Conservation (phyloP, 2,329 filamentous ascomycete genomes). For the Phaeosphaeriaceae sp. region DNA sequence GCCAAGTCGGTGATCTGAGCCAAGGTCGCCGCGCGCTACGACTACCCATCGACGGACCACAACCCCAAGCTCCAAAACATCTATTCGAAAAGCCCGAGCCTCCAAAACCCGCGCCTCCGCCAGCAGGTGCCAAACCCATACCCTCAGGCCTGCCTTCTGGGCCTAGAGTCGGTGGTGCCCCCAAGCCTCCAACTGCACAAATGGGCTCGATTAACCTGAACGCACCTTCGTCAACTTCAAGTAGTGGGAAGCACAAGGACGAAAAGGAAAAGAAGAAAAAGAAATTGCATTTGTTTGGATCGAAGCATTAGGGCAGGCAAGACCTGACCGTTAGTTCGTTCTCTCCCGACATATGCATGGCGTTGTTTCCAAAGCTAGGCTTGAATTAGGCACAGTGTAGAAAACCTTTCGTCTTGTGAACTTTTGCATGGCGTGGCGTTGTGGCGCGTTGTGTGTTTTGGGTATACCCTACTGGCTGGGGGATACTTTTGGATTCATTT, state of each 20-base stretch:
- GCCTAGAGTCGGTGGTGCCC: conserved; percentile 27
- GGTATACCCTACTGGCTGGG: conserved; percentile 4
- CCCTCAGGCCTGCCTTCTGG: conserved; percentile 39
- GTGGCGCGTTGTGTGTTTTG: not conserved
- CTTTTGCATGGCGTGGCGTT: conserved; percentile 17
- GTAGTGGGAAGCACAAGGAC: conserved; percentile 30
- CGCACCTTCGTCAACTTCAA: conserved; percentile 22
- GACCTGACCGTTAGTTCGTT: conserved; percentile 3
- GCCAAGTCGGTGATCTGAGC: conserved; percentile 81
- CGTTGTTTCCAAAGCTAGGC: conserved; percentile 9
- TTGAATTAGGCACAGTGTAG: too few relatives aligned
- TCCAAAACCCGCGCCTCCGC: conserved; percentile 60
- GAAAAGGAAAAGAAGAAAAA: conserved; percentile 57
- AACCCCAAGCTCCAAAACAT: conserved; percentile 82
- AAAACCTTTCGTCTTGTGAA: not conserved
- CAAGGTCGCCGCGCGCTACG: conserved; percentile 76
- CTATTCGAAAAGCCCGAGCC: conserved; percentile 76
- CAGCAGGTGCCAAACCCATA: conserved; percentile 51
- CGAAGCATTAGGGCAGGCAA: conserved; percentile 29
- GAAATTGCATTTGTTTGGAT: conserved; percentile 63
- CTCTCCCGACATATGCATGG: conserved; percentile 10
- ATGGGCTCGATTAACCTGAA: conserved; percentile 44
- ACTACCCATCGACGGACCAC: conserved; percentile 80
- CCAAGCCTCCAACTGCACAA: conserved; percentile 43
- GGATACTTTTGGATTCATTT: not conserved